phyloP scores from a whole-genome alignment of 305 asterid genomes.

The Stenogyne calaminthoides region DNA sequence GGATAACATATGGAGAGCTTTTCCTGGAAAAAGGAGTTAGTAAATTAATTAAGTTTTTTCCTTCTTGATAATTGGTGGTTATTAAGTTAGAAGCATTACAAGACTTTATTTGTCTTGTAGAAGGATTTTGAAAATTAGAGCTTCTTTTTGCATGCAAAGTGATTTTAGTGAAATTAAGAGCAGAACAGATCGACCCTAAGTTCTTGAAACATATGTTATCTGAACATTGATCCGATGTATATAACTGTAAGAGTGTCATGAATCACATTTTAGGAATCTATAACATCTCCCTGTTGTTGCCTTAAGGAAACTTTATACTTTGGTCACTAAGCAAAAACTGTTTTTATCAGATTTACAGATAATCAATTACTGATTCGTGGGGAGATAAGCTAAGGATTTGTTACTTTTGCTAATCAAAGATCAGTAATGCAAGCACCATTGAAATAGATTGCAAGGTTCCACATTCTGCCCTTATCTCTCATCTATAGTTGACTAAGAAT shows the following conservation, averaged over 20 bases:
- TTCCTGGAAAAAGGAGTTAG: too few species aligned
- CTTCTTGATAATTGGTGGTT: conserved; percentile 27
- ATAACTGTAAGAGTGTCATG: not conserved
- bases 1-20: too few species aligned
- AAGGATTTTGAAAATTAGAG: conserved; percentile 6
- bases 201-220: not conserved
- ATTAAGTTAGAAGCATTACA: not conserved
- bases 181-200: not conserved
- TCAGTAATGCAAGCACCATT: conserved; percentile 71
- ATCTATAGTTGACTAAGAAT: not conserved
- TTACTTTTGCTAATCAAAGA: conserved; percentile 73
- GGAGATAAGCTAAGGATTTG: conserved; percentile 83
- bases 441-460: conserved; percentile 86
- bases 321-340: conserved; percentile 11
- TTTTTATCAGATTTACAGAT: conserved; percentile 50
- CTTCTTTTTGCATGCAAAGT: not conserved
- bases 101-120: not conserved
- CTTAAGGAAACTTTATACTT: not conserved
- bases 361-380: conserved; percentile 82
- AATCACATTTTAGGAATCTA: conserved; percentile 5
- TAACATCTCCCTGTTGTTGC: conserved; percentile 15
- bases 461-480: conserved; percentile 25
- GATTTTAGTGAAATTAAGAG: not conserved
- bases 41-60: too few species aligned
- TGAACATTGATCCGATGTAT: not conserved